Evolutionary conservation across 2,329 filamentous ascomycete genomes (phyloP).

Genomic region (Rhytidhysteron rufulum): DNA sequence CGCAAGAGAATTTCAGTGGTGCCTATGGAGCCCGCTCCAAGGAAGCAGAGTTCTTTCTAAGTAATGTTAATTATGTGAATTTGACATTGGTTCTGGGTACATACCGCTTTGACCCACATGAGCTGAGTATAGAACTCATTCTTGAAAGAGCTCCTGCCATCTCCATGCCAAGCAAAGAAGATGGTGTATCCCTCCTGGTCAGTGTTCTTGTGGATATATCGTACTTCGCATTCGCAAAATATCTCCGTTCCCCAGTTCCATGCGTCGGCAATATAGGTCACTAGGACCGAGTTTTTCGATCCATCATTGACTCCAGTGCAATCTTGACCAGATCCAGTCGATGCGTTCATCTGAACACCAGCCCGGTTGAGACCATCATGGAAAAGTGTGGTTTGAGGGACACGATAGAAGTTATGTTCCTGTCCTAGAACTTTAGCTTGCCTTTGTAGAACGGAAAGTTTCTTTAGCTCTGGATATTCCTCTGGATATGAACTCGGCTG

Average conservation of each 20-base stretch:
- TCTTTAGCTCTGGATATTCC: constrained; percentile 56
- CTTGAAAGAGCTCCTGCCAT: constrained; percentile 53
- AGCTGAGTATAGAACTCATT: constrained; percentile 55
- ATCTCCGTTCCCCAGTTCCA: constrained; percentile 71
- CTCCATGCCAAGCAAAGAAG: constrained; percentile 62
- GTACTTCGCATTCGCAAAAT: constrained; percentile 66
- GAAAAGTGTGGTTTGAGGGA: constrained; percentile 63
- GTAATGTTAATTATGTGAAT: constrained; percentile 6
- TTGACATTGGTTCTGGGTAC: neutral
- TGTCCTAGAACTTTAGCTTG: constrained; percentile 54
- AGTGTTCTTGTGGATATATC: constrained; percentile 55
- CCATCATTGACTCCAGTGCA: constrained; percentile 63
- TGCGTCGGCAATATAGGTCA: constrained; percentile 65
- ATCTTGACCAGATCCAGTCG: constrained; percentile 60
- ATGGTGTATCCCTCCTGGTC: constrained; percentile 55
- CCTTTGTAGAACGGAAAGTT: constrained; percentile 54
- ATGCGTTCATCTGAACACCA: constrained; percentile 62
- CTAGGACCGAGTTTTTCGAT: constrained; percentile 62
- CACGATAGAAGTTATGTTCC: constrained; percentile 51
- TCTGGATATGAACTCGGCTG: constrained; percentile 58
- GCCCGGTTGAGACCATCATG: constrained; percentile 57
- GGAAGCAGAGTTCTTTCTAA: constrained; percentile 62
- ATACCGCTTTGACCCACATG: constrained; percentile 66
- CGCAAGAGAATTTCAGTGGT: constrained; percentile 55
- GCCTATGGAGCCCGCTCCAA: constrained; percentile 62